Evolutionary conservation across 257 asterid genomes (phyloP).

Genomic region (Nicotiana obtusifolia): DNA sequence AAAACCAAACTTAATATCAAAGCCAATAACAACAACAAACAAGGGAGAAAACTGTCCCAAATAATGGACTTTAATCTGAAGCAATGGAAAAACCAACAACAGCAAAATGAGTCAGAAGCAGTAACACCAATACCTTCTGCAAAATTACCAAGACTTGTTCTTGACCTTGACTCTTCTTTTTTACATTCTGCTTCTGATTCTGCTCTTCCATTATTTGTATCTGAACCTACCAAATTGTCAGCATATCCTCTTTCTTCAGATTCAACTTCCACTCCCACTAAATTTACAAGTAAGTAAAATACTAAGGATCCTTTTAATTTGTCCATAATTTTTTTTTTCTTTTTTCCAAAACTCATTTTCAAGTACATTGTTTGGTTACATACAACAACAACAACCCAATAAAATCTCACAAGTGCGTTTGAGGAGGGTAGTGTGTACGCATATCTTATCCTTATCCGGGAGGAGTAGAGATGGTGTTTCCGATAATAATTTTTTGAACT

Average conservation of each 20-base stretch:
- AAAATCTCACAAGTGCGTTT: no score
- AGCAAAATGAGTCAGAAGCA: constrained; percentile 18
- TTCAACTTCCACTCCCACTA: constrained; percentile 31
- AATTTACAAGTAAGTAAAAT: constrained; percentile 35
- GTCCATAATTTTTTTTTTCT: no score
- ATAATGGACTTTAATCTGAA: constrained; percentile 70
- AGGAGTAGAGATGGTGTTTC: no score
- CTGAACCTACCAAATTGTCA: constrained; percentile 57
- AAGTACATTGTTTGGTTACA: no score
- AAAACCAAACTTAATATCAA: constrained; percentile 5
- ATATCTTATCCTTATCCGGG: no score
- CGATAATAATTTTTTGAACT: no score
- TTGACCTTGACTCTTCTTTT: constrained; percentile 18
- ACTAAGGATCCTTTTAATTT: no score
- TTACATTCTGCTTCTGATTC: constrained; percentile 3
- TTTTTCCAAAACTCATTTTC: no score
- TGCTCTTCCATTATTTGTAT: constrained; percentile 59
- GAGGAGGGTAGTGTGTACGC: no score
- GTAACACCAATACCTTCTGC: neutral
- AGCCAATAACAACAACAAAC: constrained; percentile 4
- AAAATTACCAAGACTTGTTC: constrained; percentile 50
- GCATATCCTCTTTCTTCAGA: constrained; percentile 12
- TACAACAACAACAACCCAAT: no score
- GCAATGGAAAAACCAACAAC: constrained; percentile 53
- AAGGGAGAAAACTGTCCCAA: neutral